phyloP scores from a whole-genome alignment of 805 yeast species.

The Spathaspora sp. region DNA sequence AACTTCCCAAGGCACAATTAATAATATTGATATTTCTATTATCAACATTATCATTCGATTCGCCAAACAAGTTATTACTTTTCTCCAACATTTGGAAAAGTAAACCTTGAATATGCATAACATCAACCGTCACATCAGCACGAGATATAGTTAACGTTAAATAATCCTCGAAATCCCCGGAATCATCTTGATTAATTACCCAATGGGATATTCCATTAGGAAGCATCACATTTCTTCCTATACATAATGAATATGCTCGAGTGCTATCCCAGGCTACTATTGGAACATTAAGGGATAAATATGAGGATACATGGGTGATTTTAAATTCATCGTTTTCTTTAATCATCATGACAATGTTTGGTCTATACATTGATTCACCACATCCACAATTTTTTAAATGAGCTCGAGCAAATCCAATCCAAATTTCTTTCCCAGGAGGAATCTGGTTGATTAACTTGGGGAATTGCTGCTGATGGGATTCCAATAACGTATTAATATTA shows the following conservation, averaged over 20 bases:
- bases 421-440: conserved; percentile 25
- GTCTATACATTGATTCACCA: conserved; percentile 33
- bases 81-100: conserved; percentile 11
- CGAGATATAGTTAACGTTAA: conserved; percentile 31
- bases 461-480: conserved; percentile 12
- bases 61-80: conserved; percentile 1
- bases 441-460: conserved; percentile 11
- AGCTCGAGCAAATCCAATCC: conserved; percentile 39
- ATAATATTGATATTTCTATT: background rate
- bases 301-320: conserved; percentile 28
- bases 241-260: conserved; percentile 14
- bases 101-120: conserved; percentile 29
- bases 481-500: conserved; percentile 17
- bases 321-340: conserved; percentile 15
- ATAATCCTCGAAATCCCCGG: conserved; percentile 15
- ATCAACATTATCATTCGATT: background rate
- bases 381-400: conserved; percentile 35
- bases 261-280: conserved; percentile 27
- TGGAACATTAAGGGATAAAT: conserved; percentile 26
- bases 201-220: conserved; percentile 32
- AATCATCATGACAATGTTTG: conserved; percentile 30
- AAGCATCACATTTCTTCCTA: conserved; percentile 23
- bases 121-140: conserved; percentile 31
- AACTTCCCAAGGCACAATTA: conserved; percentile 25
- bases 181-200: conserved; percentile 11